Conservation (phyloP, 2,329 filamentous ascomycete genomes). For the Gnomoniopsis sp. region DNA sequence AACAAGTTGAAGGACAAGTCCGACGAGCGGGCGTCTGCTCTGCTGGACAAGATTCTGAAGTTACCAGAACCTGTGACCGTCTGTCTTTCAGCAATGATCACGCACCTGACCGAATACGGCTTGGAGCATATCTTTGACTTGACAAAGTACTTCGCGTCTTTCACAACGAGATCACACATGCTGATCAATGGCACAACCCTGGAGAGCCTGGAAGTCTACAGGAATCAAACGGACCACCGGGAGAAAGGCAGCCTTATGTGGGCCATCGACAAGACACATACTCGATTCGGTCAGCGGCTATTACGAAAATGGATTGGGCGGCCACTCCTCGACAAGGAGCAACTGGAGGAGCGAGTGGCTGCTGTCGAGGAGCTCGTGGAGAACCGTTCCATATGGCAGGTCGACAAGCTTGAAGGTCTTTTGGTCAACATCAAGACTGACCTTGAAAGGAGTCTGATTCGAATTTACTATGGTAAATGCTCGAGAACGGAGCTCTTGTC, state of each 20-base stretch:
- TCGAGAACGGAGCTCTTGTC: constrained; percentile 82
- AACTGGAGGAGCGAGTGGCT: constrained; percentile 73
- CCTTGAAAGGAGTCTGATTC: constrained; percentile 86
- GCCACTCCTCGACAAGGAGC: constrained; percentile 72
- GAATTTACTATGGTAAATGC: constrained; percentile 97
- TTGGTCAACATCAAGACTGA: constrained; percentile 72
- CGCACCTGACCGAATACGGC: constrained; percentile 85
- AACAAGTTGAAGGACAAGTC: constrained; percentile 68
- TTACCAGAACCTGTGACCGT: constrained; percentile 84
- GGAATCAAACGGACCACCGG: constrained; percentile 84
- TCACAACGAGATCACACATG: constrained; percentile 94
- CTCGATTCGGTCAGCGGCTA: constrained; percentile 81
- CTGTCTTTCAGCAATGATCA: constrained; percentile 95
- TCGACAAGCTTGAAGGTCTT: constrained; percentile 72
- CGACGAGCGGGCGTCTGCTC: constrained; percentile 55
- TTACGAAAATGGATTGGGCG: constrained; percentile 94
- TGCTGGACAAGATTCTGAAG: constrained; percentile 82
- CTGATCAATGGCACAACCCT: constrained; percentile 91
- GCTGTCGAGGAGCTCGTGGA: constrained; percentile 85
- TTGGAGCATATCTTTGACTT: constrained; percentile 93
- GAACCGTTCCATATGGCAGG: constrained; percentile 59
- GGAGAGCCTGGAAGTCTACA: constrained; percentile 91
- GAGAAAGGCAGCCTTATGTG: constrained; percentile 90
- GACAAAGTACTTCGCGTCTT: constrained; percentile 95
- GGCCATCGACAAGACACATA: constrained; percentile 90